These are phyloP conservation scores for Aegilops speltoides DNA, from an alignment of 176 grass and related monocot species.

Conservation along the genomic window DNA sequence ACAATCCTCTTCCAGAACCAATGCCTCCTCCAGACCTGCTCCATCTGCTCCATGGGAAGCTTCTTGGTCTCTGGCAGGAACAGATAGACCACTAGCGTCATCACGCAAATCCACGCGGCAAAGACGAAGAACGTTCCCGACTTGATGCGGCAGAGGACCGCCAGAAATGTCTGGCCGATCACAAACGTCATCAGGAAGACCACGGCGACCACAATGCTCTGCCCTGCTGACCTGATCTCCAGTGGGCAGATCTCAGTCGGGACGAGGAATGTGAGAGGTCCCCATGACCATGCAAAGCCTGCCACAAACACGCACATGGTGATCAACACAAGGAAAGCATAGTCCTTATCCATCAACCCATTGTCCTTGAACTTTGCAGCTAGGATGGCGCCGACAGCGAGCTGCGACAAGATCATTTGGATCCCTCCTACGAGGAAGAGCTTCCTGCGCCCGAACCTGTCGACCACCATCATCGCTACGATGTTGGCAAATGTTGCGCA, in stretches of 20 bases:
- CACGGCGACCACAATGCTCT: conserved; percentile 74
- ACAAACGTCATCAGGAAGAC: conserved; percentile 64
- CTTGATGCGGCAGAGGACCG: conserved; percentile 60
- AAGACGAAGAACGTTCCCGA: conserved; percentile 64
- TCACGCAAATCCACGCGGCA: conserved; percentile 49
- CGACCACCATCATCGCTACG: conserved; percentile 57
- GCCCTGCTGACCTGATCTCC: conserved; percentile 73
- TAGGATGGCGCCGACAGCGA: conserved; percentile 50
- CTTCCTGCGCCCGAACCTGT: conserved; percentile 63
- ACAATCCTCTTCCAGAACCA: conserved; percentile 74
- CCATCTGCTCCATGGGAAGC: conserved; percentile 80
- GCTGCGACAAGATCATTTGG: conserved; percentile 74
- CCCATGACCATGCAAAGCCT: conserved; percentile 83
- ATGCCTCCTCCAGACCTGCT: conserved; percentile 66
- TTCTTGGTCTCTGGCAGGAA: conserved; percentile 77
- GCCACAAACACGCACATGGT: conserved; percentile 64
- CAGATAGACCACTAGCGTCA: conserved; percentile 61
- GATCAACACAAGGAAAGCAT: conserved; percentile 56
- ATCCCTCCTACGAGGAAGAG: conserved; percentile 57
- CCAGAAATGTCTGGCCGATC: conserved; percentile 62
- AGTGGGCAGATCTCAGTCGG: conserved; percentile 68
- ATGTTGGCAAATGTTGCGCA: conserved; percentile 63
- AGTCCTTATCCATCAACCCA: conserved; percentile 46
- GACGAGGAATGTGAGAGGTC: conserved; percentile 66
- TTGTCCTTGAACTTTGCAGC: conserved; percentile 64